These are phyloP conservation scores for Cardamine chenopodiifolia DNA, from an alignment of 345 rosid genomes.

Conservation along the genomic window DNA sequence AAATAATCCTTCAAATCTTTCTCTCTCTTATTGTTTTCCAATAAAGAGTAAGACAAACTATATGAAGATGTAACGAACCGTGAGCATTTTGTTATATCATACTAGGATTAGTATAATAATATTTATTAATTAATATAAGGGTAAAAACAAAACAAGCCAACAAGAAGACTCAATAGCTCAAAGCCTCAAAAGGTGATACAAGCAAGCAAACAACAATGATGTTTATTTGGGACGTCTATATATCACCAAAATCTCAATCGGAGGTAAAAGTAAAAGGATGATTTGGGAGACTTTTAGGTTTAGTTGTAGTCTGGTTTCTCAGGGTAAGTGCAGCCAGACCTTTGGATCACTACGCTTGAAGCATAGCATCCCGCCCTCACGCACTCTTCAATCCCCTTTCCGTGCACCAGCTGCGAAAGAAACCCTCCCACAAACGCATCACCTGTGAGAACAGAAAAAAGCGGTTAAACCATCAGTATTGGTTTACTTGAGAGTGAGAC, in stretches of 20 bases:
- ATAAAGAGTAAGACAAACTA: too few species aligned
- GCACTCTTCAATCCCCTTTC: slow-evolving; percentile 73
- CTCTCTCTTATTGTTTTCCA: not conserved
- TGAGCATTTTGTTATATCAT: not conserved
- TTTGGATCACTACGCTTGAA: slow-evolving; percentile 80
- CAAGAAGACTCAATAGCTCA: slow-evolving; percentile 6
- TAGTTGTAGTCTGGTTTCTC: slow-evolving; percentile 50
- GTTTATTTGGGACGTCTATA: slow-evolving; percentile 24
- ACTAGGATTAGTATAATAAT: not conserved
- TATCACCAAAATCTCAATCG: slow-evolving; percentile 19
- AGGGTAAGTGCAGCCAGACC: slow-evolving; percentile 93
- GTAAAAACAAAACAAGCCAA: slow-evolving; percentile 8
- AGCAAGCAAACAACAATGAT: slow-evolving; percentile 32
- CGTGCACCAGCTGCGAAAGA: slow-evolving; percentile 78
- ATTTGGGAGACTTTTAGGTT: slow-evolving; percentile 2
- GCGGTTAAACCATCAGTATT: not conserved
- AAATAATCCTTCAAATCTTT: not conserved
- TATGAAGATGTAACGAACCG: not conserved
- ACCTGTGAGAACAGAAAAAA: slow-evolving; percentile 46
- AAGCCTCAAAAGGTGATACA: slow-evolving; percentile 32
- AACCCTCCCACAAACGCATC: slow-evolving; percentile 74
- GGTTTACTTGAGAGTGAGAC: not conserved
- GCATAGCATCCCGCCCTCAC: slow-evolving; percentile 87
- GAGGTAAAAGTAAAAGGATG: slow-evolving; percentile 10
- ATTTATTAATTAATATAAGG: not conserved